Percentiles rank a stretch among this genome's conserved stretches.
Evolutionary conservation across 805 yeast species (phyloP).

Genomic region (Kodamaea fukazawae): DNA sequence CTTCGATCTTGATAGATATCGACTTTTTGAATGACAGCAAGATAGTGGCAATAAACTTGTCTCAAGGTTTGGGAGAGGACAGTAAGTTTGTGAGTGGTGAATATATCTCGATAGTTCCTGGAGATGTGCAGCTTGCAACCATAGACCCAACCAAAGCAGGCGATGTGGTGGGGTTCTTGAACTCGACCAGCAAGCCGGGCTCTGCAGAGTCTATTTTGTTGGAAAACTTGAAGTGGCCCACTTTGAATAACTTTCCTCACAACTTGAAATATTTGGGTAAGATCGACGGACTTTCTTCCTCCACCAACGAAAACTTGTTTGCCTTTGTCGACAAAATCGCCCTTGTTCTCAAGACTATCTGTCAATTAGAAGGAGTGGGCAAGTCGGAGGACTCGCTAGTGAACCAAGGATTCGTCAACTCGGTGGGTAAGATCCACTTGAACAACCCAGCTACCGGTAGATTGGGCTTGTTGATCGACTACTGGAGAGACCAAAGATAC

Average conservation of each 20-base stretch:
- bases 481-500: conserved; percentile 34
- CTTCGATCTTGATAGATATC: conserved; percentile 37
- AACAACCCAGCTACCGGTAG: conserved; percentile 22
- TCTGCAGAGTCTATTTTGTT: conserved; percentile 31
- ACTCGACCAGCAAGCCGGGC: conserved; percentile 7
- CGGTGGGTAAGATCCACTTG: conserved; percentile 27
- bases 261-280: conserved; percentile 37
- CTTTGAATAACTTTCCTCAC: conserved; percentile 30
- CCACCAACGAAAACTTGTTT: conserved; percentile 29
- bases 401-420: conserved; percentile 20
- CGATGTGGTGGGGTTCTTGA: conserved; percentile 17
- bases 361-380: conserved; percentile 21
- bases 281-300: conserved; percentile 33
- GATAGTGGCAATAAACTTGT: conserved; percentile 31
- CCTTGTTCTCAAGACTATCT: conserved; percentile 24
- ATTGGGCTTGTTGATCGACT: conserved; percentile 35
- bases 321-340: conserved; percentile 30
- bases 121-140: conserved; percentile 7
- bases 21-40: conserved; percentile 29
- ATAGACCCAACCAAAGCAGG: conserved; percentile 8
- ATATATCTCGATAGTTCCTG: conserved; percentile 4
- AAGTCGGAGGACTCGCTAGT: conserved; percentile 12
- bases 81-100: background rate
- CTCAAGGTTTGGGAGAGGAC: conserved; percentile 23
- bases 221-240: conserved; percentile 20